Base-by-base conservation (phyloP, 108 stramenopile genomes). In the Aureococcus anophagefferens region DNA sequence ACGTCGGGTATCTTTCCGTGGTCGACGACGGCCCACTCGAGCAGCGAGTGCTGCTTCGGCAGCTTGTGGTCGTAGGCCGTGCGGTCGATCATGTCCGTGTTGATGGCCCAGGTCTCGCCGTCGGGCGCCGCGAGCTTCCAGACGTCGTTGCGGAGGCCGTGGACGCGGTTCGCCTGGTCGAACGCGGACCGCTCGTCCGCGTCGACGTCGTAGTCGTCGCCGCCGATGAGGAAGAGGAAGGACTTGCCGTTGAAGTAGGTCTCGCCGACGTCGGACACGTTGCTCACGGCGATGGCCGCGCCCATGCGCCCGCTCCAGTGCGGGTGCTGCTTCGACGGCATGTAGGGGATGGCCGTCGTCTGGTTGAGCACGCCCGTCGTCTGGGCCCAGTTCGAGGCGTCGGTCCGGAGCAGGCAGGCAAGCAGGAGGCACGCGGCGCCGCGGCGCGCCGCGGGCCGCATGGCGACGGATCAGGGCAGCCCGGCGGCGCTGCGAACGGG, bases 101-200 rank as follows among this genome's bases (percentile, higher is more conserved):
- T 25, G 21, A 18, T 11, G 21, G 13, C 21, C 51, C 51, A 59
- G 7, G 51, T 59, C 37, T 40, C 11, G 7, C 51, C 21, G 21
- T 18, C 21, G 21, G 17, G 17, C 7, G 51, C 51, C 51, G 21
- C 21, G 1, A 59, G 25, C 3, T 11, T 3, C 51, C 51, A 59
- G 21, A 59, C 51, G 51, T 69, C 46, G 68, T 69, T 44, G 30
- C n/a, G 36, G 29, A 46, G 15, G 46, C 46, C 46, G 51, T 69
- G 68, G 30, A 15, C 28, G 16, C 14, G 31, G 46, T 69, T 44
- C 18, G 30, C 16, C 31, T 25, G 46, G 31, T 44, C 44, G 32
- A 29, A 30, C 46, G 45, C 21, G 9, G 5, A 11, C 40, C 40
- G 5, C 40, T 13, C 9, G 40, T 44, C 13, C 46, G 68, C 35